Percentiles rank a stretch among this genome's conserved stretches.
phyloP scores from a whole-genome alignment of 805 yeast genomes.

The Kazachstania viticola region DNA sequence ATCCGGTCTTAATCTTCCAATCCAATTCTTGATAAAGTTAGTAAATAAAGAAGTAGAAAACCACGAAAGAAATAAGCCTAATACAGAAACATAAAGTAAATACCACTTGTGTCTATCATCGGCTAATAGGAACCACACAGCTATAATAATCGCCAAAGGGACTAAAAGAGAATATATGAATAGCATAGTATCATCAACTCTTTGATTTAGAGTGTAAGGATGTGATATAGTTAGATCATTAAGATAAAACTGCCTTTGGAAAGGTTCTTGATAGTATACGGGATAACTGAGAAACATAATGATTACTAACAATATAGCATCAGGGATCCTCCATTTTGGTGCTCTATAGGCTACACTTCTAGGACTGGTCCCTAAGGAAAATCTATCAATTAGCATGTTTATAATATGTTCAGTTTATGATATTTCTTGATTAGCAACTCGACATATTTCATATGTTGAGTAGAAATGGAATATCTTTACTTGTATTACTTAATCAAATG shows the following conservation, averaged over 20 bases:
- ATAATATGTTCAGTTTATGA: no score
- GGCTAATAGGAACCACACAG: conserved; percentile 23
- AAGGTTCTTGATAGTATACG: conserved; percentile 39
- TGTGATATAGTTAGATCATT: conserved; percentile 70
- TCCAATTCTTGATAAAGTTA: conserved; percentile 65
- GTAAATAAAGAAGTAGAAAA: conserved; percentile 53
- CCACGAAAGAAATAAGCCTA: conserved; percentile 56
- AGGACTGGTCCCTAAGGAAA: conserved; percentile 14
- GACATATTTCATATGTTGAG: no score
- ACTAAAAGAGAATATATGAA: conserved; percentile 40
- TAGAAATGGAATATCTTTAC: no score
- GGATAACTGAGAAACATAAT: conserved; percentile 25
- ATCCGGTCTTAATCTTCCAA: conserved; percentile 90
- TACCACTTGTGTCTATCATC: conserved; percentile 44
- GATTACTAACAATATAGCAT: conserved; percentile 24
- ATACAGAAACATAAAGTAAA: conserved; percentile 47
- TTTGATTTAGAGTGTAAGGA: conserved; percentile 67
- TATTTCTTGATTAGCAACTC: no score
- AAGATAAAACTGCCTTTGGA: conserved; percentile 65
- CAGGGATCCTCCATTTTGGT: conserved; percentile 32
- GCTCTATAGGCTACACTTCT: conserved; percentile 9
- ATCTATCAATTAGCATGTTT: conserved; percentile 17
- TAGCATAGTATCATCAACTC: conserved; percentile 49
- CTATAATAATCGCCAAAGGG: conserved; percentile 35
- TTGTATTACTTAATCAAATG: no score